Base-by-base conservation (phyloP, 2,329 filamentous ascomycete genomes). In the Juglanconis oblonga region DNA sequence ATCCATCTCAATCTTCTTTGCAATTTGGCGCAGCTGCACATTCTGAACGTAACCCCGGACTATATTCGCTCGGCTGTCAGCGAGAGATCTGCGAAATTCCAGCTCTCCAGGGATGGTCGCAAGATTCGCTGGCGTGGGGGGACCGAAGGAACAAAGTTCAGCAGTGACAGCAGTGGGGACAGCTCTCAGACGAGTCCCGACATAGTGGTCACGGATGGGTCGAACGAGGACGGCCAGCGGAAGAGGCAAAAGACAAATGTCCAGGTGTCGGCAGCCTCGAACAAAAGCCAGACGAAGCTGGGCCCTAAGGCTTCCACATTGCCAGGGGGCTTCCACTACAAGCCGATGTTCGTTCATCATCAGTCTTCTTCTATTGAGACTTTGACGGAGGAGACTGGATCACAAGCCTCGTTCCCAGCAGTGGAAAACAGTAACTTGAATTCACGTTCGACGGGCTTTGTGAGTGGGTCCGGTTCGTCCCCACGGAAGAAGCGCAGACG, bases 11-110 rank as follows among this genome's bases (percentile, higher is more conserved):
- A 95, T 66, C 75, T 96, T 1, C 79, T 96, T 1, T 87, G 88
- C 69, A 92, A 89, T 68, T 83, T 96, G 78, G 91, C 92, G 0
- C 91, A 96, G 73, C 76, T 96, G 17, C 91, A 96, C 67, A 94
- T 92, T 0, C 81, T 95, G 66, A 93, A 92, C 61, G 91, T 96
- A 1, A 92, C 91, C 0, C 81, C 87, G 0, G 86, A 88, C 33
- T 94, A 94, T 67, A 86, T 95, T 44, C 87, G 89, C 60, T 83
- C 84, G 40, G 89, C 92, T 0, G 80, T 96, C 1, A 77, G 79
- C 0, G 85, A 89, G 53, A 83, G 87, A 65, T 94, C 90, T 67
- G 82, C 83, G 24, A 90, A 89, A 66, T 87, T 96, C 55, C 90
- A 96, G 69, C 71, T 96, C 0, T 94, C 91, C 0, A 78, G 79